Evolutionary conservation across 2,329 filamentous ascomycete species (phyloP), one percentile per base, ranked within the genome.

Genomic region (Xylariaceae sp.): DNA sequence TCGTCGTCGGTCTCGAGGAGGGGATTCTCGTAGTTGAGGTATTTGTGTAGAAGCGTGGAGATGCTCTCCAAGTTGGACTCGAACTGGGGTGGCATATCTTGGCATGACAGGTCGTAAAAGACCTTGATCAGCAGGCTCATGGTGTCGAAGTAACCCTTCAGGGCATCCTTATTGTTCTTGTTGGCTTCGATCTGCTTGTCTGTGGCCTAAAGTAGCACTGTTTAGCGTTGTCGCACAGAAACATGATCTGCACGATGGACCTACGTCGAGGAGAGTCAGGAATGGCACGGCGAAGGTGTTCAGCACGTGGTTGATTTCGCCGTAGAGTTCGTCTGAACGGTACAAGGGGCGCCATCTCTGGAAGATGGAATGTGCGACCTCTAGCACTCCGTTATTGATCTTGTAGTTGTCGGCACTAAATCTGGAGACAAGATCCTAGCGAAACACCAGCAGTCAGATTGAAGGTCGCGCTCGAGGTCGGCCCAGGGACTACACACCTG

Each of bases 341-440:
- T 96, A 97, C 39, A 99, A 79, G 9, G 94, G 95, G 59, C 94
- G 83, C 94, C 94, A 99, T 70, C 94, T 81, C 69, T 88, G 89
- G 75, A 97, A 99, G 63, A 99, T 97, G 45, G 94, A 97, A 73
- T 99, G 94, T 62, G 95, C 95, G 42, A 99, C 94, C 73, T 96
- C 91, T 55, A 99, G 78, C 16, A 99, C 94, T 60, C 94, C 95
- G 64, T 92, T 90, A 72, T 97, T 99, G 69, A 91, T 80, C 60
- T 87, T 86, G 54, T 87, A 84, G 69, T 97, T 89, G 61, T 88
- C 85, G 12, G 87, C 79, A 3, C 90, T 93, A 57, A 99, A 82
- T 44, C 92, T 86, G 45, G 87, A 89, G 61, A 96, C 91, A 53
- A 99, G 85, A 71, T 99, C 92, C 81, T 89, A 56, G 13, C 60